These are phyloP conservation scores for Neospora caninum DNA, from an alignment of 169 alveolate genomes.

Conservation along the genomic window DNA sequence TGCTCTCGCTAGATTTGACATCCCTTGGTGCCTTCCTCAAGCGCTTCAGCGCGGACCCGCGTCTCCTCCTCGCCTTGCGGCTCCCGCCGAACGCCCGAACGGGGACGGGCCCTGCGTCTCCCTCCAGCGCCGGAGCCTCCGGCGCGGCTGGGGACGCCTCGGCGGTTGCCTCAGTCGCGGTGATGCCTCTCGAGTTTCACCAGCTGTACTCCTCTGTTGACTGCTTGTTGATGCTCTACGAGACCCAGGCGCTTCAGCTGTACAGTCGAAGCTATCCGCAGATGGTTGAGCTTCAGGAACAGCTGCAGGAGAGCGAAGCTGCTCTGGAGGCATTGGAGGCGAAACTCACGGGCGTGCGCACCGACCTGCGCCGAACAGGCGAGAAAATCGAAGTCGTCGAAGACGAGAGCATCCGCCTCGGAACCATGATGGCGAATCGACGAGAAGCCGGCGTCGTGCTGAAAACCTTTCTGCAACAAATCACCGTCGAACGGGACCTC, in stretches of 20 bases:
- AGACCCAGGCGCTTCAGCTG: conserved; percentile 57
- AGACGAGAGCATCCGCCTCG: conserved; percentile 27
- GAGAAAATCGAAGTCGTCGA: conserved; percentile 26
- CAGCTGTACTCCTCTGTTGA: conserved; percentile 37
- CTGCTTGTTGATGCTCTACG: conserved; percentile 31
- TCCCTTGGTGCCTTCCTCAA: not conserved
- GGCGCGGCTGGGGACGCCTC: not conserved
- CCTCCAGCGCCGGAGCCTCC: not conserved
- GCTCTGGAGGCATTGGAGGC: conserved; percentile 3
- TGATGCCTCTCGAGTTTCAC: conserved; percentile 16
- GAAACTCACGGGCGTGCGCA: not conserved
- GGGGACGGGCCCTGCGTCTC: not conserved
- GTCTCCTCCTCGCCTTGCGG: conserved; percentile 25
- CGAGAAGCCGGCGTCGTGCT: conserved; percentile 15
- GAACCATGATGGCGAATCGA: conserved; percentile 14
- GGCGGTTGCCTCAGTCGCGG: not conserved
- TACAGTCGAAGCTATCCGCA: conserved; percentile 40
- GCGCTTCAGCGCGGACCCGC: conserved; percentile 44
- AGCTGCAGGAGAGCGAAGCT: conserved; percentile 18
- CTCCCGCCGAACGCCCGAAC: conserved; percentile 7
- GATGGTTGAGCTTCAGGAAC: conserved; percentile 30
- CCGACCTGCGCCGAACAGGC: conserved; percentile 39
- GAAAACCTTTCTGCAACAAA: conserved; percentile 43
- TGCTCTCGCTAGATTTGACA: conserved; percentile 12
- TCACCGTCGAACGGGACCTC: conserved; percentile 43